Evolutionary conservation across 2,329 filamentous ascomycete species (phyloP).

Genomic region (Pyricularia pennisetigena): DNA sequence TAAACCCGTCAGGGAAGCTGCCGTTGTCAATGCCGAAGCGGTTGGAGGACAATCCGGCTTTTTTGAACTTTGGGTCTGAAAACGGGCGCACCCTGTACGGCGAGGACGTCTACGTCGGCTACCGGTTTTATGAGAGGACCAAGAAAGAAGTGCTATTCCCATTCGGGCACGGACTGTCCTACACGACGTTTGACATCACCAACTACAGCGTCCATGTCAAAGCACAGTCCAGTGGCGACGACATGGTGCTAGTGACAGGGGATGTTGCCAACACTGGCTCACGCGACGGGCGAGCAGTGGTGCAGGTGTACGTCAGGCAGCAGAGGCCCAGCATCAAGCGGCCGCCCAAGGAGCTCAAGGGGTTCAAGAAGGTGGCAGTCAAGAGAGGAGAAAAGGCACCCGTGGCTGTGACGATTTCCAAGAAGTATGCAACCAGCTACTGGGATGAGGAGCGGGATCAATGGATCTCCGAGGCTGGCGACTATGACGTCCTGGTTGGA

Average conservation of each 20-base stretch:
- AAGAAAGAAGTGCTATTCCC: constrained; percentile 57
- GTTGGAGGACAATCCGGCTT: constrained; percentile 63
- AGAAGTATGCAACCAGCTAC: constrained; percentile 6
- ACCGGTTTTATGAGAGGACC: constrained; percentile 70
- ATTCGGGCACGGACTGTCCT: constrained; percentile 73
- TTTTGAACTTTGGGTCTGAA: constrained; percentile 64
- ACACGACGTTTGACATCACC: constrained; percentile 53
- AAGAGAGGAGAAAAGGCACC: constrained; percentile 2
- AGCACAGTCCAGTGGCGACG: background rate
- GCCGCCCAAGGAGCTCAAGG: constrained; percentile 41
- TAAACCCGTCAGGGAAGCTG: constrained; percentile 59
- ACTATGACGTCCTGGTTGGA: constrained; percentile 6
- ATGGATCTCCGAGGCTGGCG: constrained; percentile 6
- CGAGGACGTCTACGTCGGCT: constrained; percentile 74
- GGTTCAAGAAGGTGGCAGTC: constrained; percentile 45
- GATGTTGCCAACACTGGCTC: constrained; percentile 35
- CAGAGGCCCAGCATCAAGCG: constrained; percentile 34
- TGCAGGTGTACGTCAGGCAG: constrained; percentile 44
- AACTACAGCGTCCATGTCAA: constrained; percentile 11
- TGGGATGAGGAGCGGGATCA: constrained; percentile 6
- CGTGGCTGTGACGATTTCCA: background rate
- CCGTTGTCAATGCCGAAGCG: constrained; percentile 62
- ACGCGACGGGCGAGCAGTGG: constrained; percentile 40
- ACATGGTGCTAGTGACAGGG: constrained; percentile 31
- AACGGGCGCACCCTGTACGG: constrained; percentile 65